Conservation (phyloP, 106 monocot species). For the Triglochin maritima region DNA sequence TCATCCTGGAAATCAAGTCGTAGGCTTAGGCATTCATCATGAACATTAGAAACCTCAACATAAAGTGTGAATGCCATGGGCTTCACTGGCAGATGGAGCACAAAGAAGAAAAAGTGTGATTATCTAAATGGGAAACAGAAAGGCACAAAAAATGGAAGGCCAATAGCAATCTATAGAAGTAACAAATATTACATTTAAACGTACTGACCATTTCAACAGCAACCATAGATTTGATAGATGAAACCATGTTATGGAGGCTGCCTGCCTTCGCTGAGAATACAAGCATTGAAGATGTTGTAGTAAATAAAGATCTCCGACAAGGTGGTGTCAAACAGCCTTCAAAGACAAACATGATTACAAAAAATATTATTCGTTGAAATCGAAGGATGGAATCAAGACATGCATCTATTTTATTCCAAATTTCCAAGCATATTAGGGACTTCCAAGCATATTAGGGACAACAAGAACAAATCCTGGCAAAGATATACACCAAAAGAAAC, state of each 20-base stretch:
- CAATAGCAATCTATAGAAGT: no score
- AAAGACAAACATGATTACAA: slow-evolving; percentile 8
- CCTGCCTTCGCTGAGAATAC: slow-evolving; percentile 52
- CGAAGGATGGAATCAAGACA: not conserved
- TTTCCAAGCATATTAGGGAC: no score
- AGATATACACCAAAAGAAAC: no score
- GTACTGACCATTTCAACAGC: slow-evolving; percentile 44
- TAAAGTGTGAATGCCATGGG: no score
- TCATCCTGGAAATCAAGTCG: slow-evolving; percentile 40
- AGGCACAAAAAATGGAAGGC: no score
- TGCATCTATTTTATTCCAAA: no score
- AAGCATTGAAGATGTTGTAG: slow-evolving; percentile 73
- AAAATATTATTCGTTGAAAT: not conserved
- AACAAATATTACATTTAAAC: no score
- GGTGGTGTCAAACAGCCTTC: slow-evolving; percentile 73
- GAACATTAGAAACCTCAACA: not conserved
- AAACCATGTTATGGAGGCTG: slow-evolving; percentile 34
- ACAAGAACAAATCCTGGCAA: no score
- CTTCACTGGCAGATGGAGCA: no score
- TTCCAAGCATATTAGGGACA: no score
- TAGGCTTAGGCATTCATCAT: not conserved
- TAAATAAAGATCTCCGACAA: slow-evolving; percentile 55
- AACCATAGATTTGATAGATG: slow-evolving; percentile 35
- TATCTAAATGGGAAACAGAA: no score
- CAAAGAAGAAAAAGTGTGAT: no score